Conservation (phyloP, 768 basidiomycete species). For the Rhizopogon roseolus region DNA sequence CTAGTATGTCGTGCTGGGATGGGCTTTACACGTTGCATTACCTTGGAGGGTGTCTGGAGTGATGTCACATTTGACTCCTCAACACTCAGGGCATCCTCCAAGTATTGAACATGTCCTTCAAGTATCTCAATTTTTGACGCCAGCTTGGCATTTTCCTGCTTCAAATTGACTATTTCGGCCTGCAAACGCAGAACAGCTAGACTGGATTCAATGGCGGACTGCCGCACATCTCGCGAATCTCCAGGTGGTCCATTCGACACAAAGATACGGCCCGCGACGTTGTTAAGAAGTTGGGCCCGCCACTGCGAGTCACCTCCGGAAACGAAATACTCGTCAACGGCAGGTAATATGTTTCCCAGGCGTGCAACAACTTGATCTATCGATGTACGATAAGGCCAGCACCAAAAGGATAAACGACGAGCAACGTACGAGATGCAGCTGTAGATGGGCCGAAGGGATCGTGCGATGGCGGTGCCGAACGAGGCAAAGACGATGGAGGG, state of each 20-base stretch:
- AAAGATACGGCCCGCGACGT: conserved; percentile 57
- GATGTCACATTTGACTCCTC: neutral
- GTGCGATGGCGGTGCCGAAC: conserved; percentile 15
- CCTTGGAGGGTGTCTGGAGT: neutral
- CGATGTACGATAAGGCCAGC: conserved; percentile 50
- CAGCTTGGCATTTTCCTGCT: conserved; percentile 23
- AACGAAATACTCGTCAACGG: conserved; percentile 40
- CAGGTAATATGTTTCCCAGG: conserved; percentile 42
- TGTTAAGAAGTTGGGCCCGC: conserved; percentile 58
- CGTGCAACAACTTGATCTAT: conserved; percentile 37
- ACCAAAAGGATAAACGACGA: conserved; percentile 39
- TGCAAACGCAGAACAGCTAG: conserved; percentile 40
- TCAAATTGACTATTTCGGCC: conserved; percentile 34
- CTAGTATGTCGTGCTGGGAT: conserved; percentile 9
- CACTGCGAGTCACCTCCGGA: conserved; percentile 46
- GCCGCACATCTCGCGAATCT: conserved; percentile 19
- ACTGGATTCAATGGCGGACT: conserved; percentile 44
- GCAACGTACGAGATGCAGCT: conserved; percentile 19
- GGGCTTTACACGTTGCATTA: neutral
- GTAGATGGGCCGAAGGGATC: conserved; percentile 50
- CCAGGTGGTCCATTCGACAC: conserved; percentile 26
- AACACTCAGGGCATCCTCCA: conserved; percentile 10
- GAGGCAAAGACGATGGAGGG: conserved; percentile 24
- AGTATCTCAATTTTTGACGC: conserved; percentile 20
- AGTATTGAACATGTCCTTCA: conserved; percentile 17